phyloP scores from a whole-genome alignment of 2,329 filamentous ascomycete species.

The Davidsoniella eucalypti region DNA sequence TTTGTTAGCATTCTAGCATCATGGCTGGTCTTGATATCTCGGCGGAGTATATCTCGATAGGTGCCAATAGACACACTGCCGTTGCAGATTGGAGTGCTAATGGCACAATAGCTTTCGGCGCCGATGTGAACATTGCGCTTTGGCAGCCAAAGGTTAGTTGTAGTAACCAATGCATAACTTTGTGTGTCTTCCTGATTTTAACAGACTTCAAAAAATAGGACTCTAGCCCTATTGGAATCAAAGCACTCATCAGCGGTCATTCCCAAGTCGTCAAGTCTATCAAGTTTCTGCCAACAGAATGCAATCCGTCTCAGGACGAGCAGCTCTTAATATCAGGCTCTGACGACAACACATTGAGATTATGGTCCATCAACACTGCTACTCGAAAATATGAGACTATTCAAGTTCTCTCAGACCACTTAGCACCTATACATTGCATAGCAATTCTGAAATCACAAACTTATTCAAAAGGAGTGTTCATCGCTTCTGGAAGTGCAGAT shows the following conservation, averaged over 20 bases:
- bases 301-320: constrained; percentile 24
- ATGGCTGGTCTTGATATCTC: constrained; percentile 20
- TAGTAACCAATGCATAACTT: not conserved
- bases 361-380: constrained; percentile 37
- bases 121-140: constrained; percentile 73
- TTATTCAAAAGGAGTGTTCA: constrained; percentile 23
- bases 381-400: constrained; percentile 23
- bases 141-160: constrained; percentile 63
- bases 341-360: constrained; percentile 58
- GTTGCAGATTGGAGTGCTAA: constrained; percentile 73
- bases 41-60: constrained; percentile 49
- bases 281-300: constrained; percentile 46
- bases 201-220: constrained; percentile 18
- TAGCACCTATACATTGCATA: constrained; percentile 59
- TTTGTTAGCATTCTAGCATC: not conserved
- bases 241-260: constrained; percentile 56
- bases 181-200: constrained; percentile 3
- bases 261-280: constrained; percentile 67
- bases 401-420: constrained; percentile 44
- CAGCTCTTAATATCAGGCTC: constrained; percentile 54
- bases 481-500: constrained; percentile 72
- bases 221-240: constrained; percentile 38
- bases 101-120: constrained; percentile 71
- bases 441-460: constrained; percentile 24
- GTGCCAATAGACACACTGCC: constrained; percentile 78